Base-by-base conservation (phyloP, 1,284 basidiomycete species). In the Moesziomyces globuligerus region DNA sequence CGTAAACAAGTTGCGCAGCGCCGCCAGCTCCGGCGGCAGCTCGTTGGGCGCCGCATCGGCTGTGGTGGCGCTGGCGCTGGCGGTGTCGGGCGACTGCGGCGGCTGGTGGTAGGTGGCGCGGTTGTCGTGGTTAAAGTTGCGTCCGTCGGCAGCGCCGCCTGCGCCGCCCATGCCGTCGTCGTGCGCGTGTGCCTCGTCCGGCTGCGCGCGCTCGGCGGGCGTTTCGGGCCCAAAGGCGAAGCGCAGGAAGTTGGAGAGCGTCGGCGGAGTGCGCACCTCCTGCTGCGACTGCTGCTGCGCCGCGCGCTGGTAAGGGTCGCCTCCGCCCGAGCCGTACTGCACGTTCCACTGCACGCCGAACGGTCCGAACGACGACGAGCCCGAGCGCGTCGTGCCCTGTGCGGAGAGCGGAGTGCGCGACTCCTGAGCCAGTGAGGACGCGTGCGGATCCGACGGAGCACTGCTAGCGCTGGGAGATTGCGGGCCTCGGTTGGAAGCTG, bases 91-190 rank as follows among this genome's bases (percentile, higher is more conserved):
- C 18, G 49, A 56, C 24, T 58, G 49, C 10, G 48, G 57, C 18
- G 66, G 57, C 25, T 65, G 57, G 24, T 69, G 57, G 24, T 56
- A 61, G 8, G 34, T 49, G 26, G 50, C 56, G 7, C 51, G 45
- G 28, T 78, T 78, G 46, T 76, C 75, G 44, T 72, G 60, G 48
- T 79, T 77, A 59, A 78, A 78, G 32, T 48, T 56, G 8, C 77
- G 67, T 7, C 77, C 77, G 41, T 79, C 77, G 15, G 75, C 52
- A n/a, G 66, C 64, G 2, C 52, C 64, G 8, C 75, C 77, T 11
- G 75, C 75, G 3, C 75, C 77, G 3, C 77, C 77, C 75, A 79
- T 79, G 15, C 77, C 77, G 34, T 79, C 77, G 38, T 79, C 77
- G 48, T 75, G 74, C 11, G 66, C 59, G 48, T 72, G 55, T 1